These are phyloP conservation scores for Porodaedalea pini DNA, from an alignment of 1,284 basidiomycete genomes.

Conservation along the genomic window DNA sequence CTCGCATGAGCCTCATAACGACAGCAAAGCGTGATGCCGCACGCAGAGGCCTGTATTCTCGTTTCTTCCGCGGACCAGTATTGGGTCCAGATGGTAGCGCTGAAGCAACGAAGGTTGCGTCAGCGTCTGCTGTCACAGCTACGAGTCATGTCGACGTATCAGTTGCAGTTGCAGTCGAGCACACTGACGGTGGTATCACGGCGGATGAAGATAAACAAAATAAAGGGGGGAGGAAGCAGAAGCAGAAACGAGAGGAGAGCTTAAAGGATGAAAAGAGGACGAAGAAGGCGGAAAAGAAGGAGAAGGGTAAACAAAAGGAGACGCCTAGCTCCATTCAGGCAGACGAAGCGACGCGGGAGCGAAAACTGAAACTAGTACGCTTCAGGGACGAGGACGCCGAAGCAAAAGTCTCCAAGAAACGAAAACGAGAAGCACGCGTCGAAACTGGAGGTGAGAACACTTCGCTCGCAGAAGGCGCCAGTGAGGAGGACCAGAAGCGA, in stretches of 20 bases:
- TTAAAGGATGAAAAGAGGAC: not conserved
- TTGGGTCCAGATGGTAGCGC: slow-evolving; percentile 43
- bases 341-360: not conserved
- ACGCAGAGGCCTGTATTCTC: slow-evolving; percentile 67
- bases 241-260: slow-evolving; percentile 6
- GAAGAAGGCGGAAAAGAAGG: slow-evolving; percentile 12
- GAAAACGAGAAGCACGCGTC: not conserved
- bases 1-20: slow-evolving; percentile 53
- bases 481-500: not conserved
- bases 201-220: slow-evolving; percentile 1
- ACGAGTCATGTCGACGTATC: slow-evolving; percentile 5
- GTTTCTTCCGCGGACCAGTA: slow-evolving; percentile 75
- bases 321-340: not conserved
- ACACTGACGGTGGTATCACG: slow-evolving; percentile 9
- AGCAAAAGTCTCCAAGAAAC: slow-evolving; percentile 11
- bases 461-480: not conserved
- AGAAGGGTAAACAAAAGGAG: slow-evolving; percentile 16
- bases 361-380: not conserved
- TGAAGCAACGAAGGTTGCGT: slow-evolving; percentile 3
- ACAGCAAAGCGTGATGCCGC: slow-evolving; percentile 77
- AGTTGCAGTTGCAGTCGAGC: too few relatives aligned
- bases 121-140: slow-evolving; percentile 2
- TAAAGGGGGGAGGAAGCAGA: slow-evolving; percentile 5
- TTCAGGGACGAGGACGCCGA: slow-evolving; percentile 1
- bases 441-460: not conserved